A percentile compares a stretch with the other conserved stretches of the same genome.
phyloP scores from a whole-genome alignment of 2,329 filamentous ascomycete species.

The Metarhizium guizhouense region DNA sequence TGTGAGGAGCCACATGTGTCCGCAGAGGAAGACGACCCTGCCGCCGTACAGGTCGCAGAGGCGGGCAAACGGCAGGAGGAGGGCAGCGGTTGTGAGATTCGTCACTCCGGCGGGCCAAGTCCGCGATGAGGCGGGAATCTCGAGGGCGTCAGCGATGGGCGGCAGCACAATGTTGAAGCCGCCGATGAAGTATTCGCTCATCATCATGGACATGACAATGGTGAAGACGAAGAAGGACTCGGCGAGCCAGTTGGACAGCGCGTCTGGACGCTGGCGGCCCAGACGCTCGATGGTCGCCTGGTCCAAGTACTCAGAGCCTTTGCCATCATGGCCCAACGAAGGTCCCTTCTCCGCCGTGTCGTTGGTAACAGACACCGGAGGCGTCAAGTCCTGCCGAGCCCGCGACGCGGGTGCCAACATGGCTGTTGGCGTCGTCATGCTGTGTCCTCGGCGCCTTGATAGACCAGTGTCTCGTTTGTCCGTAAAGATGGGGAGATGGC shows the following conservation, averaged over 20 bases:
- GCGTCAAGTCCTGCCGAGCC: not conserved
- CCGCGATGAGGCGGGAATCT: slow-evolving; percentile 51
- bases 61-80: slow-evolving; percentile 56
- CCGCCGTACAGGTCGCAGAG: slow-evolving; percentile 55
- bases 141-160: slow-evolving; percentile 48
- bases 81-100: slow-evolving; percentile 45
- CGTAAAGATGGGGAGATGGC: no score
- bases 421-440: not conserved
- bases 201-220: slow-evolving; percentile 53
- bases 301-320: slow-evolving; percentile 5
- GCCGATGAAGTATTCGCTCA: slow-evolving; percentile 66
- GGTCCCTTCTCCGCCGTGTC: not conserved
- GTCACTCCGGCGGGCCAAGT: slow-evolving; percentile 59
- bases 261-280: slow-evolving; percentile 51
- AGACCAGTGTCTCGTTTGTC: not conserved
- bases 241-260: slow-evolving; percentile 41
- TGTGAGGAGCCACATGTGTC: slow-evolving; percentile 54
- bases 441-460: not conserved
- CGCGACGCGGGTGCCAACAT: not conserved
- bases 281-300: slow-evolving; percentile 44
- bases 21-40: slow-evolving; percentile 49
- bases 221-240: slow-evolving; percentile 56
- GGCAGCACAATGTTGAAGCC: slow-evolving; percentile 70
- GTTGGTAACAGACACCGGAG: not conserved
- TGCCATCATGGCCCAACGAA: not conserved